Base-by-base conservation (phyloP, 306 rosid species). In the Echinosophora koreensis region DNA sequence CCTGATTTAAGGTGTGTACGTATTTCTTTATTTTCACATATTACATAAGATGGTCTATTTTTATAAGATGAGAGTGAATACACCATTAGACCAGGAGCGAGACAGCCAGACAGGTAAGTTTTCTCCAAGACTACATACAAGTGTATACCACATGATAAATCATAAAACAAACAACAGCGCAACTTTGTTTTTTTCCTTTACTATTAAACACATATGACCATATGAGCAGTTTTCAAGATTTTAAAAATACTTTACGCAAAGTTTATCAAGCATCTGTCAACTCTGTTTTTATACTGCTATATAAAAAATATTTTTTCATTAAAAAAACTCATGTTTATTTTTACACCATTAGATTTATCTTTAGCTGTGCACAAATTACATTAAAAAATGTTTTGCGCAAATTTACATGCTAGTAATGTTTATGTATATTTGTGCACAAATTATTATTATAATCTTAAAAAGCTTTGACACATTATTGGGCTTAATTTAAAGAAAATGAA, bases 171-270 rank as follows among this genome's bases (percentile, higher is more conserved):
- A 32, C 3, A 34, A 5, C 47, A 15, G 35, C 4, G 35, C 34
- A 27, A 52, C 15, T 16, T 9, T 69, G 5, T 22, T 22, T 34
- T 16, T 9, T 69, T 10, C 35, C 16, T 15, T 63, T 8, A 3
- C 8, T 42, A 39, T 39, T 39, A 3, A 3, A n/a, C 11, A 46
- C 14, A 46, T 46, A 46, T 46, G 12, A 46, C n/a, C 18, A 38
- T 52, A 22, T n/a, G 22, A 38, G 18, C 55, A 37, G 51, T 55
- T 54, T 71, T 54, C 75, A 5, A 15, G 35, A 54, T 35, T 70
- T 35, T 34, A 68, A 38, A 55, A 16, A 17, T 71, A 22, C 56
- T 39, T 5, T 56, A 13, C 42, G 1, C 67, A 0, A 39, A 38
- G 14, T 70, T 16, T 35, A 11, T 52, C 15, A 13, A 72, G 15